phyloP scores from a whole-genome alignment of 2,329 filamentous ascomycete species.

The Penicillium corylophilum region DNA sequence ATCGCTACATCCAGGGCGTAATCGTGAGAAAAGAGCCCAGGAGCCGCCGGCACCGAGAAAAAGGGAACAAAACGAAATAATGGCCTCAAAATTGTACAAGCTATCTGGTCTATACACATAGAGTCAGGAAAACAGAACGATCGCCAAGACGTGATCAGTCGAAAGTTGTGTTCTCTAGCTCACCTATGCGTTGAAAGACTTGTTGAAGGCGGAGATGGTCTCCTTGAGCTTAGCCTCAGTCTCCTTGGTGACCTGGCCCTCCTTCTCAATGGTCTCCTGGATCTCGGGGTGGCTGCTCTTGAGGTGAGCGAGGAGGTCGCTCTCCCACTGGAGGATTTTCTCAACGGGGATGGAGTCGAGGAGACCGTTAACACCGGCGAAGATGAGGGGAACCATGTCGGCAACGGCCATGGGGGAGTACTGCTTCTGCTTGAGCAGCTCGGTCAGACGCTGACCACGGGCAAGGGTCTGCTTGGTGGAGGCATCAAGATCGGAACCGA shows the following conservation, averaged over 20 bases:
- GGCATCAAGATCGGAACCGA: constrained; percentile 99
- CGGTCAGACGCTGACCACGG: constrained; percentile 98
- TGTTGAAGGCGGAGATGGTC: constrained; percentile 76
- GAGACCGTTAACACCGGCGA: constrained; percentile 96
- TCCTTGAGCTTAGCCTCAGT: constrained; percentile 66
- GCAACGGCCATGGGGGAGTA: constrained; percentile 98
- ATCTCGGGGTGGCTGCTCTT: constrained; percentile 86
- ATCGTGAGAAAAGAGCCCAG: constrained; percentile 9
- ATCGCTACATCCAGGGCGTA: constrained; percentile 32
- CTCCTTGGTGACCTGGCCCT: constrained; percentile 95
- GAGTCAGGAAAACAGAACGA: constrained; percentile 41
- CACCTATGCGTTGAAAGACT: constrained; percentile 70
- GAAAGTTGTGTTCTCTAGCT: constrained; percentile 33
- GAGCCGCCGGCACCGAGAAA: constrained; percentile 1
- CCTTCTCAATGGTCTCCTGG: constrained; percentile 84
- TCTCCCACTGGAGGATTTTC: constrained; percentile 93
- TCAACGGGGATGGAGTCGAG: constrained; percentile 83
- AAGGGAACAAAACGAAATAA: constrained; percentile 39
- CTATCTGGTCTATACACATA: constrained; percentile 47
- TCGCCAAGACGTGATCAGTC: constrained; percentile 32
- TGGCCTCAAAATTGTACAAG: constrained; percentile 47
- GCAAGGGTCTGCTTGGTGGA: constrained; percentile 97
- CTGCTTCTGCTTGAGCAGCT: constrained; percentile 99
- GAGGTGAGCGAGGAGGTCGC: constrained; percentile 89
- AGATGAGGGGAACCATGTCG: constrained; percentile 99